Percentiles rank a stretch among this genome's conserved stretches.
Evolutionary conservation across 1,139 yeast genomes (phyloP).

Genomic region (Lodderomyces oxycetoniae): DNA sequence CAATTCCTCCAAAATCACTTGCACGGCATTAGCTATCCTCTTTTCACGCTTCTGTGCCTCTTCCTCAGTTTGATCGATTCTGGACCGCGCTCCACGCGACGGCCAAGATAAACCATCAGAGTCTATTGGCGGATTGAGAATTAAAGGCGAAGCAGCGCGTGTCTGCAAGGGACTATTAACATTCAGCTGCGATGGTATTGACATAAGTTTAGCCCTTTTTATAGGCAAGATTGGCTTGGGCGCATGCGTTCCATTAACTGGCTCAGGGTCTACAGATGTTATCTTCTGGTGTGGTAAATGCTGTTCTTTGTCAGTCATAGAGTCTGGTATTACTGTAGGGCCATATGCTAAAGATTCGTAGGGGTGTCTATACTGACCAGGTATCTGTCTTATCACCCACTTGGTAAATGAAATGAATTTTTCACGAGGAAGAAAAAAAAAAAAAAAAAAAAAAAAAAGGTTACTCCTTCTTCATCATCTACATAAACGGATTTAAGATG

Average conservation of each 20-base stretch:
- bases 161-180: constrained; percentile 53
- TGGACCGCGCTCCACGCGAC: constrained; percentile 72
- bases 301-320: no score
- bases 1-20: constrained; percentile 72
- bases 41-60: constrained; percentile 59
- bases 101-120: constrained; percentile 95
- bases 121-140: constrained; percentile 80
- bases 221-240: constrained; percentile 25
- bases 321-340: no score
- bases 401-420: no score
- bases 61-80: constrained; percentile 63
- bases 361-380: no score
- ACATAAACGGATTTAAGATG: constrained; percentile 79
- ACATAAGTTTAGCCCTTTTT: constrained; percentile 22
- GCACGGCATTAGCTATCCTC: constrained; percentile 82
- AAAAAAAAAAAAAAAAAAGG: constrained; percentile 4
- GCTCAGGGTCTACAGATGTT: no score
- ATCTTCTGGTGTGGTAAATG: no score
- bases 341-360: no score
- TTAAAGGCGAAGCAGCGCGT: constrained; percentile 78
- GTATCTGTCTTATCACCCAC: no score
- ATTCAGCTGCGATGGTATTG: constrained; percentile 5
- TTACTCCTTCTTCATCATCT: constrained; percentile 2
- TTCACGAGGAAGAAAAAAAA: constrained; percentile 3
- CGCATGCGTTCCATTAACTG: constrained; percentile 5